Evolutionary conservation across 768 basidiomycete species (phyloP).

Genomic region (Guyanaporus albipodus): DNA sequence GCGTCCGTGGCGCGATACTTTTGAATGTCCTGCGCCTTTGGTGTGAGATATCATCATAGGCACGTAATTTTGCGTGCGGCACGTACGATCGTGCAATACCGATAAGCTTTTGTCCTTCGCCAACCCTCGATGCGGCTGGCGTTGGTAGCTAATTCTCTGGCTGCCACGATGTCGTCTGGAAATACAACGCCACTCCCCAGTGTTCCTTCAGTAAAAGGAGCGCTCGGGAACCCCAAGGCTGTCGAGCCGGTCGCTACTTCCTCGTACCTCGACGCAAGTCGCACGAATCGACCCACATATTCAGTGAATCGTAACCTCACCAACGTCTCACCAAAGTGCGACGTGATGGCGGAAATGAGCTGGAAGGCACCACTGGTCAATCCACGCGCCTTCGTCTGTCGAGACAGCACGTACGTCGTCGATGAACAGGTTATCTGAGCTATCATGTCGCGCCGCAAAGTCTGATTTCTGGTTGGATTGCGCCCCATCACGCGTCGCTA

Average conservation of each 20-base stretch:
- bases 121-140: constrained; percentile 90
- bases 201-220: constrained; percentile 40
- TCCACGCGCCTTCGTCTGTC: not conserved
- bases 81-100: constrained; percentile 64
- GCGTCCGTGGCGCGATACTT: constrained; percentile 49
- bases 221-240: constrained; percentile 66
- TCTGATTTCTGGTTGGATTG: constrained; percentile 54
- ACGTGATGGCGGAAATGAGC: constrained; percentile 84
- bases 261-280: constrained; percentile 87
- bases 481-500: constrained; percentile 43
- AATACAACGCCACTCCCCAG: constrained; percentile 85
- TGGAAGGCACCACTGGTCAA: constrained; percentile 2
- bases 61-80: not conserved
- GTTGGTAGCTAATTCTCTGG: constrained; percentile 71
- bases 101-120: constrained; percentile 80
- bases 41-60: constrained; percentile 8
- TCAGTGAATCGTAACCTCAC: constrained; percentile 89
- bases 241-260: constrained; percentile 74
- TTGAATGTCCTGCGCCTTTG: constrained; percentile 59
- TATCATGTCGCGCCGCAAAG: constrained; percentile 53
- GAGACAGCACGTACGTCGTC: constrained; percentile 69
- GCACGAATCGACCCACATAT: constrained; percentile 82
- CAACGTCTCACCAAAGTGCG: constrained; percentile 86
- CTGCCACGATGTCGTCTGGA: constrained; percentile 59
- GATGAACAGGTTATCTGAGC: constrained; percentile 80